Conservation (phyloP, 2,329 filamentous ascomycete genomes). For the Fusarium compactum region DNA sequence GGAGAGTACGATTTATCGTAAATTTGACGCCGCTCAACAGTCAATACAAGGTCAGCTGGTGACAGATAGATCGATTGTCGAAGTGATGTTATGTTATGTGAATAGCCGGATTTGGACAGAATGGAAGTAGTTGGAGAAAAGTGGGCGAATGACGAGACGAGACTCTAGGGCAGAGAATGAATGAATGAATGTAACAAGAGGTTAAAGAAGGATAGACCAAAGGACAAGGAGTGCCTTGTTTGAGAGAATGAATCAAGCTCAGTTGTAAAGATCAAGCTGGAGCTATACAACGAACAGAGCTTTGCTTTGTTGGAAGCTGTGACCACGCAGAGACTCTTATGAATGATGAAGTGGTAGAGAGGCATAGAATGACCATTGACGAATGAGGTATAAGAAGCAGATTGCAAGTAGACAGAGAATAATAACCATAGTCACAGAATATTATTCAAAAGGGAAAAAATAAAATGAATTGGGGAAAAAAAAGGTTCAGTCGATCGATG, state of each 20-base stretch:
- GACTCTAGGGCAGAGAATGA: constrained; percentile 3
- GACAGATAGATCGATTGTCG: not conserved
- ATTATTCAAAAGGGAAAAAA: constrained; percentile 5
- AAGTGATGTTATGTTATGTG: constrained; percentile 2
- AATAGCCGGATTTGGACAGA: constrained; percentile 26
- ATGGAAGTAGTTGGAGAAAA: constrained; percentile 4
- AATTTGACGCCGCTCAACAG: constrained; percentile 20
- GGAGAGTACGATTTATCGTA: not conserved
- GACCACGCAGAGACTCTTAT: constrained; percentile 12
- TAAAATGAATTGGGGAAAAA: constrained; percentile 2
- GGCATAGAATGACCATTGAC: constrained; percentile 35
- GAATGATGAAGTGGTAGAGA: constrained; percentile 35
- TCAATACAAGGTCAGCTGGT: constrained; percentile 17
- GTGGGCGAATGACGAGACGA: constrained; percentile 6
- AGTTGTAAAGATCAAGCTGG: not conserved
- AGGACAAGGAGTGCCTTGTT: constrained; percentile 4
- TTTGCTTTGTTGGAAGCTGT: constrained; percentile 20
- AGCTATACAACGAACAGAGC: constrained; percentile 12
- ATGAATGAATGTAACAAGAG: constrained; percentile 12
- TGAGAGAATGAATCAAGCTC: not conserved
- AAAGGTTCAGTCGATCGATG: constrained; percentile 4
- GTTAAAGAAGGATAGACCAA: constrained; percentile 6
- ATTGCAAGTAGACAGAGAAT: constrained; percentile 38
- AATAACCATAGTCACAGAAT: constrained; percentile 38
- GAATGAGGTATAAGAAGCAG: constrained; percentile 32